Evolutionary conservation across 2,329 filamentous ascomycete species (phyloP), one percentile per base, ranked within the genome.

Genomic region (Ophiostoma piceae): DNA sequence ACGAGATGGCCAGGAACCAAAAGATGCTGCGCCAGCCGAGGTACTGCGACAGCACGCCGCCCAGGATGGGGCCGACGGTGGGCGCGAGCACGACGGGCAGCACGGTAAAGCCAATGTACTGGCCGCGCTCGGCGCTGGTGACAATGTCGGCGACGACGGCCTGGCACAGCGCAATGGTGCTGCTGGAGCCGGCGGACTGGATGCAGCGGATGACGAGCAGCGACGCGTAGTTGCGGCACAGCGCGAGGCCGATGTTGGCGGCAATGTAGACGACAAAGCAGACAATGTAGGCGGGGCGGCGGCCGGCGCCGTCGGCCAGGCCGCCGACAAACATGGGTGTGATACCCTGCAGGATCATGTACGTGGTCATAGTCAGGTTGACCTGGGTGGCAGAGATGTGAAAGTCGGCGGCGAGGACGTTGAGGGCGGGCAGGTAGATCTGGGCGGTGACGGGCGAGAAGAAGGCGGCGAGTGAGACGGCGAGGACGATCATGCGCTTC

Each of bases 111-210:
- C 82, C 86, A 69, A 89, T 82, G 74, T 87, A 87, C 54, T 82
- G 79, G 2, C 87, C 87, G 72, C 89, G 80, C 75, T 91, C 88
- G 0, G 84, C 83, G 1, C 84, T 84, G 0, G 86, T 89, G 11
- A 85, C 82, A 12, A 90, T 80, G 75, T 92, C 89, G 0, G 85
- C 86, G 1, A 91, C 83, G 0, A 91, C 84, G 0, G 84, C 88
- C 43, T 77, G 78, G 62, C 79, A 79, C 3, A 91, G 79, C 0
- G 88, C 84, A 11, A 90, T 80, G 0, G 87, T 89, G 2, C 84
- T 85, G 71, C 83, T 85, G 47, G 83, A 86, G 0, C 87, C 87
- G 0, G 83, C 81, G 3, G 83, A 86, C 74, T 89, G 87, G 1
- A 88, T 74, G 74, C 82, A 84, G 11, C 87, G 79, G 3, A 88